phyloP scores from a whole-genome alignment of 2,329 filamentous ascomycete genomes.

The Leptodontidium sp. region DNA sequence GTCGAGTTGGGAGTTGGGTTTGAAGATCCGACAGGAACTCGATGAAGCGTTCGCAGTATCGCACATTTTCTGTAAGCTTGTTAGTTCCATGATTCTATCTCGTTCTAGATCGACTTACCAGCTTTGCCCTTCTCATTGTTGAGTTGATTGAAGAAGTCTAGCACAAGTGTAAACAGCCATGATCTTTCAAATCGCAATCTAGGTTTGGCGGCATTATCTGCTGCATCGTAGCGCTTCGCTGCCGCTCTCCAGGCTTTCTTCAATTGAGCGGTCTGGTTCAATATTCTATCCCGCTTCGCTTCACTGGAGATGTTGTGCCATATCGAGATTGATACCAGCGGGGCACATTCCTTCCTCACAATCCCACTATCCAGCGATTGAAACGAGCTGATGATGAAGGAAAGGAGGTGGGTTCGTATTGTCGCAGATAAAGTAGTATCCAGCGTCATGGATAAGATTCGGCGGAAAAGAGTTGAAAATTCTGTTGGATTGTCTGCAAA shows the following conservation, averaged over 20 bases:
- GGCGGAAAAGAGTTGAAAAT: conserved; percentile 89
- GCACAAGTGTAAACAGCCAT: conserved; percentile 87
- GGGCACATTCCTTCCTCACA: conserved; percentile 95
- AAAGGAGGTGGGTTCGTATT: conserved; percentile 83
- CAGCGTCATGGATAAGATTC: conserved; percentile 85
- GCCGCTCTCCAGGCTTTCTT: conserved; percentile 92
- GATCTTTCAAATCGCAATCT: conserved; percentile 88
- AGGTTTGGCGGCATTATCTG: conserved; percentile 80
- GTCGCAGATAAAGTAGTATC: conserved; percentile 71
- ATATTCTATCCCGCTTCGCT: conserved; percentile 72
- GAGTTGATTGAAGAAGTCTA: conserved; percentile 82
- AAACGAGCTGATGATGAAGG: conserved; percentile 90
- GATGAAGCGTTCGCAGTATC: conserved; percentile 91
- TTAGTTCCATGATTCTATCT: conserved; percentile 38
- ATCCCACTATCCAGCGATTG: conserved; percentile 90
- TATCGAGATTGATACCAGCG: conserved; percentile 90
- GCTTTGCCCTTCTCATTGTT: conserved; percentile 63
- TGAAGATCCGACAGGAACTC: conserved; percentile 91
- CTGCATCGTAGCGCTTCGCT: conserved; percentile 84
- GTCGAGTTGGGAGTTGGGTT: conserved; percentile 90
- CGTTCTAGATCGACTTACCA: conserved; percentile 48
- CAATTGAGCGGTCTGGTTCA: conserved; percentile 77
- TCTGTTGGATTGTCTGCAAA: conserved; percentile 81
- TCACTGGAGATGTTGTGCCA: conserved; percentile 94
- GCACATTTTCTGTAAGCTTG: conserved; percentile 63